Evolutionary conservation across 345 rosid genomes (phyloP).

Genomic region (Populus nigra): DNA sequence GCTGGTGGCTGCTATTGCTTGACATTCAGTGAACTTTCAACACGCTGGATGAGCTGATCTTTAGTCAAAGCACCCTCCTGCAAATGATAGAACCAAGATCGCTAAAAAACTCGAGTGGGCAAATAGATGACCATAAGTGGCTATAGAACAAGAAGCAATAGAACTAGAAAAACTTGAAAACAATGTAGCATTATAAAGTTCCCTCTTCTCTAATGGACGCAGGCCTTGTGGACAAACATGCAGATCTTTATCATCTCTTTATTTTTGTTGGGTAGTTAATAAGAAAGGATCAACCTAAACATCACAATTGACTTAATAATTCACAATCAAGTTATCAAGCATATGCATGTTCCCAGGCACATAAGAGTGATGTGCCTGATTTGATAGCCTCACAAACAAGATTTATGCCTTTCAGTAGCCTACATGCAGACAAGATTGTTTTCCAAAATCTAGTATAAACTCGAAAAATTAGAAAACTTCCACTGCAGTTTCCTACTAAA

Average conservation of each 20-base stretch:
- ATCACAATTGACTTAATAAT: not conserved
- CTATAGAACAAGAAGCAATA: not conserved
- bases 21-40: constrained; percentile 61
- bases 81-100: constrained; percentile 1
- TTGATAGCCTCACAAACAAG: not conserved
- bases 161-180: not conserved
- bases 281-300: not conserved
- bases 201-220: not conserved
- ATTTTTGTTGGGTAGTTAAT: not conserved
- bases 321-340: not conserved
- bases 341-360: not conserved
- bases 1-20: constrained; percentile 49
- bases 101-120: not conserved
- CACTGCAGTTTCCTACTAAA: not conserved
- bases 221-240: not conserved
- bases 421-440: not conserved
- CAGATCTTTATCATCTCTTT: not conserved
- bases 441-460: not conserved
- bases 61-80: constrained; percentile 87
- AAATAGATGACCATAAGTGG: not conserved
- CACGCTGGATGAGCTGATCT: constrained; percentile 58
- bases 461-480: not conserved
- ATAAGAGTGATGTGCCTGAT: not conserved
- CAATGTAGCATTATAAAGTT: not conserved
- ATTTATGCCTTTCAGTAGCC: not conserved